Base-by-base conservation (phyloP, 2,329 filamentous ascomycete species). In the Hirsutella rhossiliensis region DNA sequence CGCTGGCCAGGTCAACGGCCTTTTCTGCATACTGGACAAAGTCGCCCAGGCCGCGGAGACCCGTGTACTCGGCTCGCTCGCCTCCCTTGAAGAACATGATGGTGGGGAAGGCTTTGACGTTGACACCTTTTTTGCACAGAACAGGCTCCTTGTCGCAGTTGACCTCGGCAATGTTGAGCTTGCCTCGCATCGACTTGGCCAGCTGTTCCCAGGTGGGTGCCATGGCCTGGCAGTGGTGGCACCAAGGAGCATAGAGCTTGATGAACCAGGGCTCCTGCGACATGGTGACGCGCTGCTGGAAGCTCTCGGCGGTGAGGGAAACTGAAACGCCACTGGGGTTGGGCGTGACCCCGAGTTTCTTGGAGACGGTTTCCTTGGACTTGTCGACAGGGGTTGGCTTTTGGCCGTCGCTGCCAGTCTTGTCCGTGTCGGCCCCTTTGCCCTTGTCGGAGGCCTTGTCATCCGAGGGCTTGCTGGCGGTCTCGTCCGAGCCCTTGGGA, bases 241-340 rank as follows among this genome's bases (percentile, higher is more conserved):
- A 98, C 92, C 90, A 97, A 6, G 92, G 94, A 17, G 87, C 89
- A 61, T 96, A 97, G 62, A 98, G 97, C 64, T 98, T 98, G 72
- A 98, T 80, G 59, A 98, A 96, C 92, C 92, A 98, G 6, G 89
- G 83, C 50, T 97, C 88, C 50, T 85, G 79, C 0, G 87, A 88
- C 60, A 82, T 84, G 3, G 87, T 94, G 40, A 98, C 89, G 32
- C 83, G 70, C 46, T 77, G 80, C 60, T 94, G 83, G 68, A 98
- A 98, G 50, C 72, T 86, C 58, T 96, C 88, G 0, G 85, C 82
- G 2, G 80, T 88, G 43, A 98, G 73, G 7, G 80, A 65, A 30
- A 87, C 71, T 7, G 87, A 94, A 15, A 75, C 69, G 7, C 92
- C 92, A 36, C 82, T 72, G 4, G 78, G 75, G 52, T 98, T 97